Evolutionary conservation across 1,284 basidiomycete species (phyloP), one percentile per base, ranked within the genome.

Genomic region (Tilletia setariae): DNA sequence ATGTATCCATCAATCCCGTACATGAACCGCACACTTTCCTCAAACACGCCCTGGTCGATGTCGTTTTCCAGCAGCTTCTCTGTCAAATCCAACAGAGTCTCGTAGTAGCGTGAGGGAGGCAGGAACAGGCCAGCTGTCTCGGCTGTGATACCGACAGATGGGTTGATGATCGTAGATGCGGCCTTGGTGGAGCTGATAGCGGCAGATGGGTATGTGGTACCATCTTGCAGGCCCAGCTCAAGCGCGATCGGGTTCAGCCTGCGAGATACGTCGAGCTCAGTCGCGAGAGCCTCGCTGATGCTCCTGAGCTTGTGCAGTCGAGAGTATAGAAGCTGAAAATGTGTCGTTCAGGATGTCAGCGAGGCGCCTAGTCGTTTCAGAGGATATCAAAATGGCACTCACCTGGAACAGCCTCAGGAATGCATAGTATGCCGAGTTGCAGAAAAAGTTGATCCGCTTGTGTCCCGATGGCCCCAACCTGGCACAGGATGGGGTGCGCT

Each of bases 21-120:
- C 87, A 98, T 94, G 88, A 92, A 93, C 70, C 96, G 86, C 87
- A 96, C 89, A 76, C 93, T 91, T 82, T 98, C 95, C 83, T 98
- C 96, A 79, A 93, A 98, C 21, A 89, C 89, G 35, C 87, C 85
- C 79, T 90, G 91, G 83, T 98, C 95, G 72, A 98, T 86, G 79
- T 98, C 94, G 71, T 88, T 90, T 77, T 94, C 92, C 79, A 98
- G 98, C 63, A 96, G 83, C 85, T 92, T 92, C 84, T 96, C 94
- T 81, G 91, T 92, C n/a, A 93, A 90, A 71, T 91, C 92, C 56
- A 98, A 86, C 61, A 96, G 86, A 78, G 94, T 93, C 84, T 89
- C 86, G 84, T 98, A 98, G 82, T 93, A 85, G 59, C 84, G 82
- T 25, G 86, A 84, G 1, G 87, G 86, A 71, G 70, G 75, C 11